Base-by-base conservation (phyloP, 306 rosid genomes). In the Citrullus colocynthis region DNA sequence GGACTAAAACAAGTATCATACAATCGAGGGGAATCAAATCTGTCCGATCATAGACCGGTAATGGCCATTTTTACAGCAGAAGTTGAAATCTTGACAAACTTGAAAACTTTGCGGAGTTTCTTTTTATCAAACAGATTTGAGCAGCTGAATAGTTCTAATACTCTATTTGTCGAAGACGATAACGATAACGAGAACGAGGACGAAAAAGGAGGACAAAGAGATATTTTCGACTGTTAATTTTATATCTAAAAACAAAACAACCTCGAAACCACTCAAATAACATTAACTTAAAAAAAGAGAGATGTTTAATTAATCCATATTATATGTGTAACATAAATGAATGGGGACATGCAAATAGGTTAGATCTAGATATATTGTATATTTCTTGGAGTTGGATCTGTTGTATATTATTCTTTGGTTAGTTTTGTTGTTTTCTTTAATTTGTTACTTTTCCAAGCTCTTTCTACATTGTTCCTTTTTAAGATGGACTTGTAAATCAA, bases 21-120 rank as follows among this genome's bases (percentile, higher is more conserved):
- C 85, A 55, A 48, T 7, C 86, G 98, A 80, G 89, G 88, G 59
- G 97, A 89, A 81, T 85, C 88, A 78, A 90, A 83, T 59, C 65
- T 93, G 57, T 93, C 98, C 0, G 98, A 93, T 65, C 98, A 93
- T 79, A 87, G 96, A 56, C 98, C 98, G 1, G 96, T 93, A 12
- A 93, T 83, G 74, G 91, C 96, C 55, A 76, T 89, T 10, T 90
- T 93, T 71, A 83, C 80, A 0, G 93, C 89, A 61, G 86, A 85
- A 81, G 85, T 88, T 75, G 80, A 57, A 64, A 83, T 77, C 45
- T 72, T 70, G 71, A 49, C 75, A 9, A 77, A 79, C 16, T 34
- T 83, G 18, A 79, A 78, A 75, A 63, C 74, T 60, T 49, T 84
- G 57, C 85, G 83, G 1, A 75, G 77, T 52, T 82, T 87, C 58